Percentiles rank a stretch among this genome's conserved stretches.
These are phyloP conservation scores for Candida koratica DNA, from an alignment of 805 yeast species.

Conservation along the genomic window DNA sequence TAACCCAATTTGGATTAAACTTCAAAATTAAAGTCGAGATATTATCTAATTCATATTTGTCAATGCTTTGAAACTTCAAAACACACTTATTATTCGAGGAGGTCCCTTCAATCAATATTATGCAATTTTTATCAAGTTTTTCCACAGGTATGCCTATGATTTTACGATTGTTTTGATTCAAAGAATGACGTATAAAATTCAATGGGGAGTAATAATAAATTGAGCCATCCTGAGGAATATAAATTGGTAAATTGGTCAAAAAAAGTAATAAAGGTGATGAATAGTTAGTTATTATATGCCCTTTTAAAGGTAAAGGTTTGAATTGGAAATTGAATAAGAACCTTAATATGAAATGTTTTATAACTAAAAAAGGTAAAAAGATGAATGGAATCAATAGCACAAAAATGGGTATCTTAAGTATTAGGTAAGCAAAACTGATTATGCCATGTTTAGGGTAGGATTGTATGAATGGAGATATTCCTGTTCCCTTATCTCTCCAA, in stretches of 20 bases:
- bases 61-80: conserved; percentile 46
- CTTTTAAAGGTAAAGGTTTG: conserved; percentile 17
- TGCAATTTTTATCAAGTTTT: conserved; percentile 28
- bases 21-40: conserved; percentile 38
- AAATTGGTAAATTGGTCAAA: conserved; percentile 44
- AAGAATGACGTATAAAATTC: conserved; percentile 26
- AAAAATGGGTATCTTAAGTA: conserved; percentile 31
- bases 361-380: conserved; percentile 18
- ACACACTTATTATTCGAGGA: conserved; percentile 79
- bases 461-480: conserved; percentile 88
- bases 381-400: conserved; percentile 15
- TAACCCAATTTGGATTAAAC: conserved; percentile 31
- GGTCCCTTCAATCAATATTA: conserved; percentile 69
- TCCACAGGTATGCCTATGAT: conserved; percentile 1
- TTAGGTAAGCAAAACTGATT: conserved; percentile 9
- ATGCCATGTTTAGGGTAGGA: conserved; percentile 18
- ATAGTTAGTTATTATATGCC: conserved; percentile 47
- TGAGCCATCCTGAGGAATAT: conserved; percentile 37
- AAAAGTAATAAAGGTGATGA: conserved; percentile 19
- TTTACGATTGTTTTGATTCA: conserved; percentile 12
- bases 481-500: conserved; percentile 88
- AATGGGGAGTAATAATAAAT: conserved; percentile 24
- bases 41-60: conserved; percentile 19
- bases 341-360: conserved; percentile 20
- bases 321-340: conserved; percentile 40